Conservation (phyloP, 2,329 filamentous ascomycete genomes). For the Thelonectria discophora region DNA sequence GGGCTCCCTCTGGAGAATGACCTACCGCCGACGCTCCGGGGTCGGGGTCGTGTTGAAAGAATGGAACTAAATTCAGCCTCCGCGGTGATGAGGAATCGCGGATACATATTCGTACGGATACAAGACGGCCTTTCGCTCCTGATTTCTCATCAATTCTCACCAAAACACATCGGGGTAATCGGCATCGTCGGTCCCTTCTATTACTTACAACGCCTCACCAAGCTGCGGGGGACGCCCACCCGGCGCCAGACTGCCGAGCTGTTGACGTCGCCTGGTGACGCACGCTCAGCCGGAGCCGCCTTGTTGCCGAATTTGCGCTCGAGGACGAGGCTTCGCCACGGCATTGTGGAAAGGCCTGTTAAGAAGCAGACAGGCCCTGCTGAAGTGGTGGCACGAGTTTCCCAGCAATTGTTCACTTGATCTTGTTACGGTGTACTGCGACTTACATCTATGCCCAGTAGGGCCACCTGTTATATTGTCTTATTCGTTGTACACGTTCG, state of each 20-base stretch:
- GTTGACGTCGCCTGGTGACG: conserved; percentile 40
- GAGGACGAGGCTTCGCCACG: conserved; percentile 15
- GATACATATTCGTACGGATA: not conserved
- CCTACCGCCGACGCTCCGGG: not conserved
- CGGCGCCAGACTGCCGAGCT: conserved; percentile 21
- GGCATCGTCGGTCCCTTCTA: conserved; percentile 13
- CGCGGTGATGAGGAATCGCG: not conserved
- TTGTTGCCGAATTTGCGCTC: conserved; percentile 7
- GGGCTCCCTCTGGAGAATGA: not conserved
- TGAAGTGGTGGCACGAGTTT: too few species aligned
- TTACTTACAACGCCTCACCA: conserved; percentile 3
- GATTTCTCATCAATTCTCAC: not conserved
- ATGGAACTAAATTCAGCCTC: not conserved
- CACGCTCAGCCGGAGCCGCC: conserved; percentile 14
- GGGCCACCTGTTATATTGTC: not conserved
- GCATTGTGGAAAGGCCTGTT: not conserved
- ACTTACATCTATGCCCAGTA: not conserved
- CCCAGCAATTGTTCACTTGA: not conserved
- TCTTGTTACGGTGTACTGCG: not conserved
- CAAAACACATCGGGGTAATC: not conserved
- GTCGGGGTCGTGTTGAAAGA: not conserved
- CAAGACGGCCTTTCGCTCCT: not conserved
- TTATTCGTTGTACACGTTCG: not conserved
- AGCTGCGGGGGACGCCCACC: conserved; percentile 16
- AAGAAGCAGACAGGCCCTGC: conserved; percentile 4